These are phyloP conservation scores for Penicillium sp. DNA, from an alignment of 2,329 filamentous ascomycete species.

Conservation along the genomic window DNA sequence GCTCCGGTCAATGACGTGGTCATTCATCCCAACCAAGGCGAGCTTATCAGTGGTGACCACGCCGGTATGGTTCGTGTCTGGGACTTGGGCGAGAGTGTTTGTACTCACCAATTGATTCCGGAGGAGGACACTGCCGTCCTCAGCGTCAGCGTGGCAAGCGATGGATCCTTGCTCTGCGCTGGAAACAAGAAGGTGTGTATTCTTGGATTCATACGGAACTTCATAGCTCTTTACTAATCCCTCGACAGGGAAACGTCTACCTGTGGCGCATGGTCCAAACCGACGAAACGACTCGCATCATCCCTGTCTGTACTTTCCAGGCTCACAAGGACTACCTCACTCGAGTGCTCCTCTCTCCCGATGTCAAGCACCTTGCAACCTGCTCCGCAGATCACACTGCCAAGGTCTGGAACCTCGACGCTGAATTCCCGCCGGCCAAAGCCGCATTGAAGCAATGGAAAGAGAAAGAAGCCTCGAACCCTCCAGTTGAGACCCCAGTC, in stretches of 20 bases:
- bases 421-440: constrained; percentile 52
- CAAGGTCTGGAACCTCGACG: constrained; percentile 92
- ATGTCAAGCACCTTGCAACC: constrained; percentile 90
- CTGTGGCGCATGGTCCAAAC: constrained; percentile 92
- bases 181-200: constrained; percentile 76
- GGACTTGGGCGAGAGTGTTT: constrained; percentile 96
- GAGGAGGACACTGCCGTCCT: constrained; percentile 93
- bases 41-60: constrained; percentile 94
- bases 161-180: constrained; percentile 87
- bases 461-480: constrained; percentile 18
- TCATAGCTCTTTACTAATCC: constrained; percentile 1
- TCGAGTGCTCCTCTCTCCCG: constrained; percentile 83
- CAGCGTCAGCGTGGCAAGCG: constrained; percentile 92
- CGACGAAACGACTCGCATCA: constrained; percentile 75
- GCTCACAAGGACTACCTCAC: constrained; percentile 93
- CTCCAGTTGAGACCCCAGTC: constrained; percentile 9
- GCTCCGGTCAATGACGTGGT: constrained; percentile 94
- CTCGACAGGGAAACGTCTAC: constrained; percentile 81
- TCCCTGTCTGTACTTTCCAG: constrained; percentile 83
- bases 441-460: constrained; percentile 30
- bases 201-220: neutral
- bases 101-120: constrained; percentile 91
- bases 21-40: constrained; percentile 98
- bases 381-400: constrained; percentile 93
- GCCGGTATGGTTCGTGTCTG: constrained; percentile 91